Base-by-base conservation (phyloP, 345 rosid genomes). In the Erucastrum elatum region DNA sequence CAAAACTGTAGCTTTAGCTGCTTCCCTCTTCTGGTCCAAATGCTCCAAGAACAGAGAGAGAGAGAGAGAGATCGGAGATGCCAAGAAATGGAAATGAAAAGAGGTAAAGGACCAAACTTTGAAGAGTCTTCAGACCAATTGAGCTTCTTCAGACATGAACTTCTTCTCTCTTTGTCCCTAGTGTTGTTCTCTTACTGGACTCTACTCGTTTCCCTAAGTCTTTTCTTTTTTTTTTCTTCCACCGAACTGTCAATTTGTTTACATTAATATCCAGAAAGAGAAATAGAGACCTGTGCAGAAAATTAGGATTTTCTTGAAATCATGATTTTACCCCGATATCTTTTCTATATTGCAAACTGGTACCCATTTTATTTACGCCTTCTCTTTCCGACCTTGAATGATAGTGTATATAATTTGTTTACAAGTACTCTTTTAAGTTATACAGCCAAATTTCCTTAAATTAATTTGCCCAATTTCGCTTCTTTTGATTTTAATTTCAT, bases 151-250 rank as follows among this genome's bases (percentile, higher is more conserved):
- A 44, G 58, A 76, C 59, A 80, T 44, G 21, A 60, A 4, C 30
- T 44, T 53, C 59, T 53, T 80, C 79, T 80, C 77, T 58, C 44
- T 75, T 64, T 80, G 68, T 75, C 68, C 68, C 80, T 64, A 15
- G 68, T 70, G 80, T 75, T 75, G 69, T 70, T 80, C 74, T 65
- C 83, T 68, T 61, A 80, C 76, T 80, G 71, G 71, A 74, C 62
- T 80, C 80, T 75, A 59, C 83, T 75, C 83, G 68, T 59, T 80
- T 80, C 56, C 79, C 83, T 80, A 44, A 80, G 72, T 64, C 59
- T 55, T 33, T 80, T 60, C 16, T 4, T 59, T 69, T 46, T 73
- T 15, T 49, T 8, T 66, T 75, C 37, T 75, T n/a, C 58, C 69
- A 75, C 13, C 70, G 69, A 80, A 80, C 76, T 75, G 74, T 80